Evolutionary conservation across 768 basidiomycete genomes (phyloP), one percentile per base, ranked within the genome.

Genomic region (Grammothele lineata): DNA sequence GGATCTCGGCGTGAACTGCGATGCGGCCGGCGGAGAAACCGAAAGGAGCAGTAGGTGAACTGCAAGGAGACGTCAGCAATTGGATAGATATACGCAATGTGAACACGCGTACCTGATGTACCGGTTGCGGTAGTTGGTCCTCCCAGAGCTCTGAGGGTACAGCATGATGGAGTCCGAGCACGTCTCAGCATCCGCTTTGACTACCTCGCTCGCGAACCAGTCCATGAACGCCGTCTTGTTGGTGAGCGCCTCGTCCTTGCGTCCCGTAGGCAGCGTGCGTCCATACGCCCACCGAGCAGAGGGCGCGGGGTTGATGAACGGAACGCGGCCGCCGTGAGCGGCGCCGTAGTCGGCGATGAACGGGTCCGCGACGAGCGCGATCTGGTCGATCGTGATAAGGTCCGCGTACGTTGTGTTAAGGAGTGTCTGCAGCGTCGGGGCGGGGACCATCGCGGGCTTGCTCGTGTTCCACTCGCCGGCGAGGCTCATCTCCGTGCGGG

Each of bases 181-280:
- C 14, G 56, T 57, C 15, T 48, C 51, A 7, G 50, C 43, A 26
- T 58, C 54, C 1, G 47, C 41, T 19, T 41, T 51, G 19, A 53
- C 42, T 14, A 65, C 54, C 8, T 56, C 40, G 14, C 54, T 37
- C 12, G 61, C 57, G 27, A 60, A 56, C 63, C 63, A 65, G 43
- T 62, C 48, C 62, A 58, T 59, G 54, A 65, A 65, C 25, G 57
- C 47, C 15, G 59, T 58, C 47, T 61, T 63, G 53, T 60, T 61
- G 26, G 46, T 46, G 30, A 61, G 34, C 2, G 55, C 62, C 36
- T 57, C 57, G 14, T 43, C 45, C 39, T 58, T 57, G n/a, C 48
- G 40, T 3, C 53, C 55, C 0, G 46, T 35, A 5, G 53, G 47
- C 33, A 59, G 45, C 23, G 37, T 48, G 15, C 57, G 54, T 2